Percentiles rank a stretch among this genome's conserved stretches.
Conservation (phyloP, 2,329 filamentous ascomycete genomes). For the Epichloe hybrida region DNA sequence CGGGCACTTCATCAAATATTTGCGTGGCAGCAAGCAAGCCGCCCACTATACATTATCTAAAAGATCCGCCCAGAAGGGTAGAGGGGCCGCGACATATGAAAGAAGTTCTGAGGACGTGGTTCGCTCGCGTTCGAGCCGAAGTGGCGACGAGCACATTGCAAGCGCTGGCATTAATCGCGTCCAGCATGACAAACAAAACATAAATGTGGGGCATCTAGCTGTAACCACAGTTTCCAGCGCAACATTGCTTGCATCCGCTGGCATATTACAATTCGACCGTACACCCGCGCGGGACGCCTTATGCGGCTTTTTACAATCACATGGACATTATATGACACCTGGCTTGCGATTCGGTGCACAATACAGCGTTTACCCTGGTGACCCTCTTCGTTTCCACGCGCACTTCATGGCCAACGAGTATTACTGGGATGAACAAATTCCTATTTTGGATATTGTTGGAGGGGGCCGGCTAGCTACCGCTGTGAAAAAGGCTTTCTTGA, state of each 20-base stretch:
- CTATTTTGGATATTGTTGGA: conserved; percentile 71
- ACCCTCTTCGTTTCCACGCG: conserved; percentile 87
- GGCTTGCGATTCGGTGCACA: conserved; percentile 89
- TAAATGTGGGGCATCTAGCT: neutral
- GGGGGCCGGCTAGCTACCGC: conserved; percentile 88
- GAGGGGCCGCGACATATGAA: conserved; percentile 12
- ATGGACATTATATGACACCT: conserved; percentile 78
- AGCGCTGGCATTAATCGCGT: neutral
- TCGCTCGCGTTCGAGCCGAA: neutral
- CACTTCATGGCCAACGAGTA: conserved; percentile 81
- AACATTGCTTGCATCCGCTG: conserved; percentile 14
- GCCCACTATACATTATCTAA: conserved; percentile 28
- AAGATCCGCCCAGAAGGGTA: conserved; percentile 22
- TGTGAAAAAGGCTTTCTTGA: conserved; percentile 88
- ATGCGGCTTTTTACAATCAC: conserved; percentile 65
- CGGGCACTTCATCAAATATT: conserved; percentile 49
- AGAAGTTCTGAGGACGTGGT: neutral
- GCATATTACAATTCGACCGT: conserved; percentile 6
- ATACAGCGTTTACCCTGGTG: conserved; percentile 90
- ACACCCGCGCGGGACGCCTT: conserved; percentile 32
- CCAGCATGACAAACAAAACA: neutral
- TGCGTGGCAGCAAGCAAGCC: conserved; percentile 27
- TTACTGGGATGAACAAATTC: conserved; percentile 78
- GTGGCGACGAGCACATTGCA: neutral
- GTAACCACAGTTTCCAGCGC: conserved; percentile 23